Base-by-base conservation (phyloP, 2,329 filamentous ascomycete species). In the Aschersonia sp. region DNA sequence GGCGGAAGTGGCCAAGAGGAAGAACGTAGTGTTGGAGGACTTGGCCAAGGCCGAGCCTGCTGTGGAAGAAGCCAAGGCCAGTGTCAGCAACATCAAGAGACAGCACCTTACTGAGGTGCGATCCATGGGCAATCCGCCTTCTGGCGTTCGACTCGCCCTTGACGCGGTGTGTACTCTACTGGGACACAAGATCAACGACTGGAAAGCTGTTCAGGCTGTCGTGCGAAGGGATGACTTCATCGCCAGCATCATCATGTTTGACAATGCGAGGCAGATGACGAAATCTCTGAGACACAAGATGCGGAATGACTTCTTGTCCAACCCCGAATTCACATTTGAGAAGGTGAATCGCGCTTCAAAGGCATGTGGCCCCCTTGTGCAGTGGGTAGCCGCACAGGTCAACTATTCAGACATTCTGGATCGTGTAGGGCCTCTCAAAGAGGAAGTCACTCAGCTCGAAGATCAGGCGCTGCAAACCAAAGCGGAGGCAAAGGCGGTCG, bases 341-440 rank as follows among this genome's bases (percentile, higher is more conserved):
- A 86, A 86, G 64, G 92, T 95, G 64, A 94, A 95, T 66, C 87
- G 88, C 57, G 92, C 92, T 51, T 94, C 86, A 68, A 95, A 92
- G 69, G 92, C 92, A 44, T 98, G 92, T 64, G 94, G 92, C 58
- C 94, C 92, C 30, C 75, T 98, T 11, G 90, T 98, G 14, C 88
- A 95, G 61, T 98, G 92, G 92, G 90, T 95, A 4, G 77, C 87
- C 62, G 94, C 92, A 22, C 92, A 98, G 66, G 92, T 98, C 60
- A 88, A 86, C 59, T 98, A 95, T 66, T 95, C 90, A n/a, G 88
- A 92, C 54, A 98, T 98, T 56, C 71, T 98, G 52, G 89, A 97
- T 61, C 81, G 87, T 39, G 88, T 98, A 50, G 94, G 90, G 2
- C 92, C 92, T 30, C 72, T 98, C 48, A 84, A 90, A 60, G 84